Base-by-base conservation (phyloP, 148 eudicot genomes). In the Limonium bicolor region DNA sequence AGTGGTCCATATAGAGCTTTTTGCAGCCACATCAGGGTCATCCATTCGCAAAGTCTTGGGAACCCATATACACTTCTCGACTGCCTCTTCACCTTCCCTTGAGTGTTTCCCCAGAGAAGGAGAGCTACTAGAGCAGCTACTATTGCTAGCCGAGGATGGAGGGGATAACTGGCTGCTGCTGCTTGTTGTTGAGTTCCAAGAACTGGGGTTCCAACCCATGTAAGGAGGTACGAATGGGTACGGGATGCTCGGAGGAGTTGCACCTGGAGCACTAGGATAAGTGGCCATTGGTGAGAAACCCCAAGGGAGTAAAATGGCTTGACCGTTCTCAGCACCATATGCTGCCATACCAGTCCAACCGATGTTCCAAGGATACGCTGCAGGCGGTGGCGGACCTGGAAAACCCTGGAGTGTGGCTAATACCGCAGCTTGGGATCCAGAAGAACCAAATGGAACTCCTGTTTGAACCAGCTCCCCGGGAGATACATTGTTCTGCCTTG, bases 11-110 rank as follows among this genome's bases (percentile, higher is more conserved):
- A 74, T 64, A 20, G 86, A 74, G 34, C 94, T 78, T 64, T 50
- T 78, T 28, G 86, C 86, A 27, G 82, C 83, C 39, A 70, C 82
- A 27, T 53, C 71, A 0, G 81, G 75, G 55, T 78, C 82, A 40
- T 72, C 69, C 15, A 78, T 64, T 52, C 79, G 69, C 63, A 78
- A 46, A 1, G 86, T 69, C 54, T 78, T 78, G 0, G 80, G 72
- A 27, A 72, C 32, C 78, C 66, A 70, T 13, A 76, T 59, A 18
- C 50, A 56, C 40, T 55, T 67, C 55, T 69, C 72, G 23, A 57
- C 12, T 40, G 43, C 50, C 40, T 52, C 65, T 53, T 62, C 58
- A n/a, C 43, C 64, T 18, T 77, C 76, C 57, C 92, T 70, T 1
- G 73, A 58, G 59, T 68, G 93, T 53, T 81, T 81, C 31, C 93